Conservation (phyloP, 176 grass and related monocot genomes). For the Chrysopogon serrulatus region DNA sequence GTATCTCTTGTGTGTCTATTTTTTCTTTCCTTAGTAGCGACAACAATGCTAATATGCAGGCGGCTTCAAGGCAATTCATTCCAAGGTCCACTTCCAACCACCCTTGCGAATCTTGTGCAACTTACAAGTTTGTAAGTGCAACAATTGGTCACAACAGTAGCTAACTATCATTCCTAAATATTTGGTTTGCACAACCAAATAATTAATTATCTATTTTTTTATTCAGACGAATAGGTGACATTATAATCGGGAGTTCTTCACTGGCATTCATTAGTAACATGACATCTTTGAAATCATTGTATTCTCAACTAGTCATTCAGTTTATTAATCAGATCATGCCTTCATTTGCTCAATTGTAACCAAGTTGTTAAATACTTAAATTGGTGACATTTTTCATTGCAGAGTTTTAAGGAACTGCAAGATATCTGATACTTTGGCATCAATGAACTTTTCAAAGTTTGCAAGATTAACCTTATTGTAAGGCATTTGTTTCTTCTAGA, state of each 20-base stretch:
- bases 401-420: conserved; percentile 82
- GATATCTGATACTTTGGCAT: conserved; percentile 64
- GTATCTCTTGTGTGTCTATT: too few relatives aligned
- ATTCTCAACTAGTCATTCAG: not conserved
- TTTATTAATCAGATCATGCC: not conserved
- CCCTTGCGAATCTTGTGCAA: conserved; percentile 48
- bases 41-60: conserved; percentile 22
- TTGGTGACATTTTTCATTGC: conserved; percentile 18
- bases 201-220: conserved; percentile 16
- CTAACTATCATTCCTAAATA: not conserved
- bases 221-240: conserved; percentile 70
- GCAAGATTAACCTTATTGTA: conserved; percentile 38
- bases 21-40: not conserved
- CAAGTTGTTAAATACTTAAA: not conserved
- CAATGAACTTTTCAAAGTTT: conserved; percentile 50
- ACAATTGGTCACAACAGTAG: not conserved
- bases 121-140: conserved; percentile 55
- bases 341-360: not conserved
- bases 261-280: conserved; percentile 64
- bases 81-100: conserved; percentile 66
- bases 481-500: conserved; percentile 15
- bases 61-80: conserved; percentile 84
- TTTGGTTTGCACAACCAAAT: not conserved
- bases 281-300: conserved; percentile 59
- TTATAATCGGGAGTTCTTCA: conserved; percentile 57